Base-by-base conservation (phyloP, 768 basidiomycete species). In the Auriscalpium vulgare region DNA sequence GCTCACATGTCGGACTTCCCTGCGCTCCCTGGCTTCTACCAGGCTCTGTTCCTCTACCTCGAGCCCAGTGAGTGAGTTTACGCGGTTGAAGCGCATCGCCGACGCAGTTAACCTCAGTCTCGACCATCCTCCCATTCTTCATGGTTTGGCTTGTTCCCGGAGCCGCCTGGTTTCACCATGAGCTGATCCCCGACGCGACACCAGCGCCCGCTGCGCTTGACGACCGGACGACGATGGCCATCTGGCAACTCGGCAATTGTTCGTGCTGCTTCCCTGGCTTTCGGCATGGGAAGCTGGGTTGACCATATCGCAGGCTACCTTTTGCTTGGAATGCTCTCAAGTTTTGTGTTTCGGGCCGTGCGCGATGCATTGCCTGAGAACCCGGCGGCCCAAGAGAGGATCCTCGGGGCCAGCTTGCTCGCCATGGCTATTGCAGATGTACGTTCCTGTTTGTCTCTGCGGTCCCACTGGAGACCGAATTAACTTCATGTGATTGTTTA, bases 351-450 rank as follows among this genome's bases (percentile, higher is more conserved):
- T 65, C 80, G 87, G 23, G 83, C 83, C 2, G 74, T 84, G 23
- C 71, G 84, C 57, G 83, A 88, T 61, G 71, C 83, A 0, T 66
- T 88, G 14, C 75, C 76, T 0, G 62, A 77, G 47, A 76, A 85
- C 61, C 80, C 78, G 3, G 74, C 72, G 17, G 79, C 79, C 3
- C 87, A 88, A 65, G 87, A 90, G 63, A 79, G 79, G 49, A 79
- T 90, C 53, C 62, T 88, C 10, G 85, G 86, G 21, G 78, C 84
- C 3, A 74, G 78, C 53, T 70, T 89, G 53, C 72, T 76, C 38
- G 83, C 83, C 2, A 75, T 89, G 48, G 84, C 81, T 4, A 70
- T 88, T 56, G 87, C 82, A 44, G 87, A 91, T 68, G 88, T 89
- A 61, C 66, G 85, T 67, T 35, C 23, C 65, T 29, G 21, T 55